These are phyloP conservation scores for Chlorella vulgaris DNA, from an alignment of 139 green algal species.

Conservation along the genomic window DNA sequence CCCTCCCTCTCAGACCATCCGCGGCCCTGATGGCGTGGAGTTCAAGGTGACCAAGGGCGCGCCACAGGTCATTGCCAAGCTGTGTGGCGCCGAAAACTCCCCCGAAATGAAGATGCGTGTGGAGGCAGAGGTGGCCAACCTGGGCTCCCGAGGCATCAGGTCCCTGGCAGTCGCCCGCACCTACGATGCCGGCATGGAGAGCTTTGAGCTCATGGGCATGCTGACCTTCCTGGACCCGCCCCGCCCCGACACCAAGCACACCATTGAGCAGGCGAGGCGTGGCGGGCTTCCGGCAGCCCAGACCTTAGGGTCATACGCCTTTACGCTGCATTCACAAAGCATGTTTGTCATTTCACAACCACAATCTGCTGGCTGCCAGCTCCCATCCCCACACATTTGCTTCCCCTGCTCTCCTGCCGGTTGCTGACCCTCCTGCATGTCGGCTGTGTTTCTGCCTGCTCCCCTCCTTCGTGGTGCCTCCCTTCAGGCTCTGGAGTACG, in stretches of 20 bases:
- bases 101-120: conserved; percentile 44
- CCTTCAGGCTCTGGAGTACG: conserved; percentile 64
- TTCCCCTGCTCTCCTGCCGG: too few relatives aligned
- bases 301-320: too few relatives aligned
- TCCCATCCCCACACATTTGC: too few relatives aligned
- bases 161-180: conserved; percentile 71
- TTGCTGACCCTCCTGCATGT: too few relatives aligned
- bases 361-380: neutral
- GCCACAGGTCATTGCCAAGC: conserved; percentile 58
- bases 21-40: conserved; percentile 54
- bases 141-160: conserved; percentile 80
- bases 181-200: conserved; percentile 44
- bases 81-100: conserved; percentile 50
- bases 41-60: conserved; percentile 82
- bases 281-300: too few relatives aligned
- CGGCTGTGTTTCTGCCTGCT: neutral
- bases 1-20: conserved; percentile 31
- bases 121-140: conserved; percentile 60
- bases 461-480: neutral
- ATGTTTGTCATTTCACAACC: neutral
- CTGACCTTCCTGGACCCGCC: conserved; percentile 91
- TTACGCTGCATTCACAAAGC: too few relatives aligned
- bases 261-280: conserved; percentile 59
- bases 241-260: conserved; percentile 81
- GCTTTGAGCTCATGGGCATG: conserved; percentile 79